Conservation (phyloP, 1,139 yeast genomes). For the Arxiozyma telluris region DNA sequence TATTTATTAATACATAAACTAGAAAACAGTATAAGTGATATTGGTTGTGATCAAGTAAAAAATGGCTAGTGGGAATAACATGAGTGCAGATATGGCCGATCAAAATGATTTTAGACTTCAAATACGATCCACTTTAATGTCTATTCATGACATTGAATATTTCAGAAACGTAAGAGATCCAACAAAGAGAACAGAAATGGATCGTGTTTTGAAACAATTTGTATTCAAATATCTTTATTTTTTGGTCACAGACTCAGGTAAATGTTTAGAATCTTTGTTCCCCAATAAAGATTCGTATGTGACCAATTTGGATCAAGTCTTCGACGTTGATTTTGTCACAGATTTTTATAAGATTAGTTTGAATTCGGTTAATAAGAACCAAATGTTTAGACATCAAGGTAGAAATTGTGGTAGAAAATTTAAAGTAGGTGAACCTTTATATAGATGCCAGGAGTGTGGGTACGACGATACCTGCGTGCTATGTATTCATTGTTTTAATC, state of each 20-base stretch:
- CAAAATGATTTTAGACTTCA: slow-evolving; percentile 4
- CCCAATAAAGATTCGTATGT: slow-evolving; percentile 7
- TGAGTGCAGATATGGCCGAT: not conserved
- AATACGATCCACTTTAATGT: slow-evolving; percentile 12
- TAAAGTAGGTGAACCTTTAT: slow-evolving; percentile 52
- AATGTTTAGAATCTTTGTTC: slow-evolving; percentile 17
- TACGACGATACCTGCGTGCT: slow-evolving; percentile 68
- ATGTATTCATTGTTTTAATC: slow-evolving; percentile 61
- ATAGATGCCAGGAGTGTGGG: slow-evolving; percentile 60
- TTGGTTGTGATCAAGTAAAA: not conserved
- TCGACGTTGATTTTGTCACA: slow-evolving; percentile 7
- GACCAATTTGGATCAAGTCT: slow-evolving; percentile 13
- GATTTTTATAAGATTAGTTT: slow-evolving; percentile 8
- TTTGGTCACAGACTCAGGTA: slow-evolving; percentile 19
- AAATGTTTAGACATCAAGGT: slow-evolving; percentile 33
- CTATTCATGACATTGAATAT: slow-evolving; percentile 17
- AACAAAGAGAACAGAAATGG: slow-evolving; percentile 25
- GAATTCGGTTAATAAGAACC: slow-evolving; percentile 1
- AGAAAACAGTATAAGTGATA: not conserved
- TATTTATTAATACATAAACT: no score
- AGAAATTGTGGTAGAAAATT: slow-evolving; percentile 59
- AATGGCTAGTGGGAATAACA: not conserved
- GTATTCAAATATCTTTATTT: slow-evolving; percentile 23
- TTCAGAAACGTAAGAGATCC: slow-evolving; percentile 22
- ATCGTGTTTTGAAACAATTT: slow-evolving; percentile 18